Percentiles rank a stretch among this genome's conserved stretches.
Conservation (phyloP, 2,329 filamentous ascomycete species). For the Rutstroemia sp. region DNA sequence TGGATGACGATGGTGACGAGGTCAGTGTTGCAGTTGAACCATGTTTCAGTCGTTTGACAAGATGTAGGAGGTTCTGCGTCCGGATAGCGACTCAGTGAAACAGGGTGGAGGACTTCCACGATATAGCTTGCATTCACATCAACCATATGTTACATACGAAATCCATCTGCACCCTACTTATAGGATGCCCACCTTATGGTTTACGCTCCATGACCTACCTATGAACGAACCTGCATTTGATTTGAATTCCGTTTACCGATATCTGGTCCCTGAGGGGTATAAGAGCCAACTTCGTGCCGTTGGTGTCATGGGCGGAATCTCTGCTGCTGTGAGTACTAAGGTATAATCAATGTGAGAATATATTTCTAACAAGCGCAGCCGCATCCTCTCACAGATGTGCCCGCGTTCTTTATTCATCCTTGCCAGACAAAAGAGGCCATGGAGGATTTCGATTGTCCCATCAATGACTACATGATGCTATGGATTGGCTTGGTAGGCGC, state of each 20-base stretch:
- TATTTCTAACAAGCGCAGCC: slow-evolving; percentile 19
- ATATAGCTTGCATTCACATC: slow-evolving; percentile 29
- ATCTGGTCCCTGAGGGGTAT: slow-evolving; percentile 61
- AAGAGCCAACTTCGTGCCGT: slow-evolving; percentile 51
- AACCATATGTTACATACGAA: slow-evolving; percentile 52
- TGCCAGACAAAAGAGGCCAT: slow-evolving; percentile 83
- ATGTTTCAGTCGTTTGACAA: slow-evolving; percentile 2
- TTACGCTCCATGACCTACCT: slow-evolving; percentile 54
- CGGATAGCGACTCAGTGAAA: not conserved
- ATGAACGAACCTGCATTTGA: slow-evolving; percentile 49
- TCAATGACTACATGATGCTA: slow-evolving; percentile 68
- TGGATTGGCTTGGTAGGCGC: slow-evolving; percentile 87
- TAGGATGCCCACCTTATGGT: slow-evolving; percentile 68
- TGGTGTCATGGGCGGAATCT: slow-evolving; percentile 66
- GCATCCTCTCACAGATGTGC: slow-evolving; percentile 72
- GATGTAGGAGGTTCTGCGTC: slow-evolving; percentile 21
- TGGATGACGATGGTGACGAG: slow-evolving; percentile 25
- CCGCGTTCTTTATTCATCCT: slow-evolving; percentile 87
- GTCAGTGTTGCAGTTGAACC: slow-evolving; percentile 15
- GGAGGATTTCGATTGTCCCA: slow-evolving; percentile 50
- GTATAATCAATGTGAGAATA: not conserved
- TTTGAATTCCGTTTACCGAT: slow-evolving; percentile 63
- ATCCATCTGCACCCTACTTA: slow-evolving; percentile 71
- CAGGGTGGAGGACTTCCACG: slow-evolving; percentile 8
- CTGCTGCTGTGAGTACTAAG: slow-evolving; percentile 59